These are phyloP conservation scores for Synchytrium microbalum DNA, from an alignment of 371 early-diverging fungal genomes.

Conservation along the genomic window DNA sequence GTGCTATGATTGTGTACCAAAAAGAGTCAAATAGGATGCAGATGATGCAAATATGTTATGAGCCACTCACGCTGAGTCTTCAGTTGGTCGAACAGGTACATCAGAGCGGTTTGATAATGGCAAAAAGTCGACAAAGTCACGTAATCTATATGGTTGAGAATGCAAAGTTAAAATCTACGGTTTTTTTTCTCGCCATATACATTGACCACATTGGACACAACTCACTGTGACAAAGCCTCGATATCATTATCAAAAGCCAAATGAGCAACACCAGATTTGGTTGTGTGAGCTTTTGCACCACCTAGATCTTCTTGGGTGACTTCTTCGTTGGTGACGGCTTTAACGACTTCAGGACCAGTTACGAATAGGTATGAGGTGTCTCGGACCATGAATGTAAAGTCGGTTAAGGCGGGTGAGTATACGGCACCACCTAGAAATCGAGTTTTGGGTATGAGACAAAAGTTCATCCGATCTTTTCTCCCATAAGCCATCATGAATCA, in stretches of 20 bases:
- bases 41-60: background rate
- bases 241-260: constrained; percentile 88
- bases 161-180: no score
- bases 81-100: constrained; percentile 58
- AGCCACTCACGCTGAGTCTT: constrained; percentile 49
- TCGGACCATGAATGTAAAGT: constrained; percentile 93
- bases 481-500: constrained; percentile 6
- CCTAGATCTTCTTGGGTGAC: constrained; percentile 95
- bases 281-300: constrained; percentile 88
- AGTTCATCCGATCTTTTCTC: background rate
- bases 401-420: constrained; percentile 94
- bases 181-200: background rate
- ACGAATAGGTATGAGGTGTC: constrained; percentile 96
- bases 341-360: constrained; percentile 95
- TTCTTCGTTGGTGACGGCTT: constrained; percentile 88
- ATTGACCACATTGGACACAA: background rate
- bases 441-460: constrained; percentile 4
- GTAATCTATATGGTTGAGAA: constrained; percentile 37
- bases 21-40: background rate
- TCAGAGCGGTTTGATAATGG: constrained; percentile 74
- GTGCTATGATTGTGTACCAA: constrained; percentile 14
- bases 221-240: constrained; percentile 62
- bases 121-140: constrained; percentile 83
- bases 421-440: constrained; percentile 77
- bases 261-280: constrained; percentile 82